Conservation (phyloP, 78 protist species). For the Protostelium mycophagum region DNA sequence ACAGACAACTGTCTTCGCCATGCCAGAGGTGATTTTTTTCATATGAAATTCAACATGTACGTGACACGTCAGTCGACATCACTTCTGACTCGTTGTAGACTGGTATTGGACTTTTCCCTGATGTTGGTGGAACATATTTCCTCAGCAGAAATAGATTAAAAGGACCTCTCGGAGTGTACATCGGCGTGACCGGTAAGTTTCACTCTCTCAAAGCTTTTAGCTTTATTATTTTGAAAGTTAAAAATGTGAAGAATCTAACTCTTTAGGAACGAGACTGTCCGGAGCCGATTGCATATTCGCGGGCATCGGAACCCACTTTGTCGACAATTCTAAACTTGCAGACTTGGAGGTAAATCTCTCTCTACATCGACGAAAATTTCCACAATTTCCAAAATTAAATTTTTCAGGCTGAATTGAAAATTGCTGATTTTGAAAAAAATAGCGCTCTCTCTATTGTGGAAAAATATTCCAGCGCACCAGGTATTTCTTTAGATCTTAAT, state of each 20-base stretch:
- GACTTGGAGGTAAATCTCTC: neutral
- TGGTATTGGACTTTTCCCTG: conserved; percentile 79
- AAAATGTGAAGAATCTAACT: neutral
- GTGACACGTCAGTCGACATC: neutral
- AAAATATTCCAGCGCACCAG: neutral
- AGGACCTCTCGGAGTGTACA: conserved; percentile 45
- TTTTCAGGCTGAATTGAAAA: neutral
- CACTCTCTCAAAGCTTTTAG: neutral
- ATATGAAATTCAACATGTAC: neutral
- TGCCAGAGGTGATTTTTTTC: conserved; percentile 74
- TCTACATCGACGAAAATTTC: no score
- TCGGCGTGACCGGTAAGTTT: conserved; percentile 78
- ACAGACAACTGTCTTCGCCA: conserved; percentile 81
- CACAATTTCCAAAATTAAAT: neutral
- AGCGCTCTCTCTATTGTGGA: neutral
- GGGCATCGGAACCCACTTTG: neutral
- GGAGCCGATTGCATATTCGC: neutral
- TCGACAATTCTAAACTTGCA: neutral
- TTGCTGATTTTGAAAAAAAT: neutral
- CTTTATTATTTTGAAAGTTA: neutral
- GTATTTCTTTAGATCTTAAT: neutral
- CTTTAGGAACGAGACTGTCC: no score
- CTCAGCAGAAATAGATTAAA: neutral
- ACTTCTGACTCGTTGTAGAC: no score
- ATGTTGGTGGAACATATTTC: conserved; percentile 71